phyloP scores from a whole-genome alignment of 1,284 basidiomycete species.

The Moniliella sp. region DNA sequence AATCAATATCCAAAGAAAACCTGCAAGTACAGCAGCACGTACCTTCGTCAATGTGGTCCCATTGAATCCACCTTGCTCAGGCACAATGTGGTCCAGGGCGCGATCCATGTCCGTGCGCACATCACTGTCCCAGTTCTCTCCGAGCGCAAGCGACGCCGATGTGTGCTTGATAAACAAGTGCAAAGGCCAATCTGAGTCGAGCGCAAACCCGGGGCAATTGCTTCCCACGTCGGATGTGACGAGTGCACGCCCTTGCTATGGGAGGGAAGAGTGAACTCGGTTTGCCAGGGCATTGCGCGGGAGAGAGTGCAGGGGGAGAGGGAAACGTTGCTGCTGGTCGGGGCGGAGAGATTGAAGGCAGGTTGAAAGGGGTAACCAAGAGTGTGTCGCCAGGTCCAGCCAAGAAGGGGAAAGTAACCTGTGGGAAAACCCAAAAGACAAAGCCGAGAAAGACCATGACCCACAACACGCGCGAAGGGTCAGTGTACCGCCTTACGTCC shows the following conservation, averaged over 20 bases:
- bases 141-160: slow-evolving; percentile 63
- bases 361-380: not conserved
- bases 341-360: not conserved
- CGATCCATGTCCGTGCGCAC: slow-evolving; percentile 37
- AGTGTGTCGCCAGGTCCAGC: not conserved
- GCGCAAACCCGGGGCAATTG: slow-evolving; percentile 30
- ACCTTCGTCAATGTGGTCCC: slow-evolving; percentile 73
- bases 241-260: slow-evolving; percentile 49
- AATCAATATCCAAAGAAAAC: too few relatives aligned
- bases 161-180: slow-evolving; percentile 57
- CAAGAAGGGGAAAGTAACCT: not conserved
- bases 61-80: slow-evolving; percentile 51
- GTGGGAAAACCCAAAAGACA: not conserved
- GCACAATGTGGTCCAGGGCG: slow-evolving; percentile 53
- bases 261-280: slow-evolving; percentile 46
- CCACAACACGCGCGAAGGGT: not conserved
- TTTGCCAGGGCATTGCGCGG: slow-evolving; percentile 65
- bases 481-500: too few relatives aligned
- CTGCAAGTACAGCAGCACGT: too few relatives aligned
- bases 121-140: slow-evolving; percentile 63
- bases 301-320: not conserved
- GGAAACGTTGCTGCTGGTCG: too few relatives aligned
- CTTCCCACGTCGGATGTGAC: slow-evolving; percentile 55
- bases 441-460: not conserved
- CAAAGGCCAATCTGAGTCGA: slow-evolving; percentile 8